Evolutionary conservation across 495 filamentous ascomycete species (phyloP).

Genomic region (Neurospora tetraspora): DNA sequence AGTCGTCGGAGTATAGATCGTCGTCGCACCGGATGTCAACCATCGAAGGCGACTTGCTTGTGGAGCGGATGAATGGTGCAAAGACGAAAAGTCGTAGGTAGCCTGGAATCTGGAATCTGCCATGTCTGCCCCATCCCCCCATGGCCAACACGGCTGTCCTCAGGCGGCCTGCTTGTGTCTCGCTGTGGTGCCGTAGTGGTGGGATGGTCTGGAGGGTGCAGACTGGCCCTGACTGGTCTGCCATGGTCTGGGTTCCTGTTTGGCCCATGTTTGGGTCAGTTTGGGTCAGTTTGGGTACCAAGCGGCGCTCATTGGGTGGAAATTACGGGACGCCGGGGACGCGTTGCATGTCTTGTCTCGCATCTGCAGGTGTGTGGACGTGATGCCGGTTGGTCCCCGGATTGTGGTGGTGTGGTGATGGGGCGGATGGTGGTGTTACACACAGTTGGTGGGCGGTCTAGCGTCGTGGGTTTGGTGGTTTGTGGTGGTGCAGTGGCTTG

Average conservation of each 20-base stretch:
- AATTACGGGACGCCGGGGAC: background rate
- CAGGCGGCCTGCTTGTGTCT: background rate
- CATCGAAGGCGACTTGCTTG: background rate
- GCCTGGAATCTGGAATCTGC: background rate
- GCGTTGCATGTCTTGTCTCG: background rate
- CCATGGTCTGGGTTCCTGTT: background rate
- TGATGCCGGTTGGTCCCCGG: background rate
- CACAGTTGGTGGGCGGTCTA: background rate
- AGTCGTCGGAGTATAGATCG: background rate
- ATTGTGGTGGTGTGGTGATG: background rate
- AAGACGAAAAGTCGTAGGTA: background rate
- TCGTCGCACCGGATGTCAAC: background rate
- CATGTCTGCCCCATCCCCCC: background rate
- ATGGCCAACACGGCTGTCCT: background rate
- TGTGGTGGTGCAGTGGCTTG: background rate
- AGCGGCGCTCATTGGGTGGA: background rate
- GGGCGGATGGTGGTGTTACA: background rate
- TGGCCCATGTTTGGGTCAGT: background rate
- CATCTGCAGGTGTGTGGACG: background rate
- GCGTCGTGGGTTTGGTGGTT: background rate
- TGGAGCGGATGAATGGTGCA: background rate
- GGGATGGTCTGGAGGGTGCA: background rate
- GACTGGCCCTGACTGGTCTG: background rate
- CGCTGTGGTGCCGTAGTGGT: background rate
- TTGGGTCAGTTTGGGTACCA: background rate